These are phyloP conservation scores for Trichoderma asperelloides DNA, from an alignment of 495 filamentous ascomycete species.

Conservation along the genomic window DNA sequence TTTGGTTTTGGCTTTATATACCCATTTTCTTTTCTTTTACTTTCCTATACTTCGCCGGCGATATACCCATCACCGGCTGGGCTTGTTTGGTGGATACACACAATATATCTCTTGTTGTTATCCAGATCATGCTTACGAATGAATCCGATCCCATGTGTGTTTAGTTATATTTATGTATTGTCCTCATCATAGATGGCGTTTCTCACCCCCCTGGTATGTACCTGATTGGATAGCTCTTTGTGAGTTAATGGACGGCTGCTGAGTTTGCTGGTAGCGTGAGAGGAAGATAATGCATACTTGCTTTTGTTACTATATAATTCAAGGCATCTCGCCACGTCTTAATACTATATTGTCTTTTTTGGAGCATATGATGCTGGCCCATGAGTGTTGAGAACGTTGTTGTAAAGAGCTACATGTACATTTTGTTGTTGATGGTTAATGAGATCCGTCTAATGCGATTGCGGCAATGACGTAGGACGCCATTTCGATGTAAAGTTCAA, in stretches of 20 bases:
- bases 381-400: no score
- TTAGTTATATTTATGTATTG: slow-evolving; percentile 4
- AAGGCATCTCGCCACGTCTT: neutral
- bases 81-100: slow-evolving; percentile 3
- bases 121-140: slow-evolving; percentile 6
- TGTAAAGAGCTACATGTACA: no score
- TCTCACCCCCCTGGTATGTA: neutral
- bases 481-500: no score
- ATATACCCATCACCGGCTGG: neutral
- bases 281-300: neutral
- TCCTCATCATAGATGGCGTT: slow-evolving; percentile 8
- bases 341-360: neutral
- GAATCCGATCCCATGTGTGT: slow-evolving; percentile 3
- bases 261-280: neutral
- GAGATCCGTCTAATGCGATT: no score
- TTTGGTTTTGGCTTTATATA: slow-evolving; percentile 14
- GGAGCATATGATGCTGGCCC: no score
- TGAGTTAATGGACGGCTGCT: neutral
- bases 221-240: neutral
- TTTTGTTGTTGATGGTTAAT: no score
- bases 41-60: neutral
- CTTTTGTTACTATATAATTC: neutral
- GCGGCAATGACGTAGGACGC: no score
- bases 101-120: neutral
- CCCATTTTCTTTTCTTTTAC: slow-evolving; percentile 11